Percentiles rank a stretch among this genome's conserved stretches.
These are phyloP conservation scores for Penicillium nucicola DNA, from an alignment of 495 filamentous ascomycete genomes.

Conservation along the genomic window DNA sequence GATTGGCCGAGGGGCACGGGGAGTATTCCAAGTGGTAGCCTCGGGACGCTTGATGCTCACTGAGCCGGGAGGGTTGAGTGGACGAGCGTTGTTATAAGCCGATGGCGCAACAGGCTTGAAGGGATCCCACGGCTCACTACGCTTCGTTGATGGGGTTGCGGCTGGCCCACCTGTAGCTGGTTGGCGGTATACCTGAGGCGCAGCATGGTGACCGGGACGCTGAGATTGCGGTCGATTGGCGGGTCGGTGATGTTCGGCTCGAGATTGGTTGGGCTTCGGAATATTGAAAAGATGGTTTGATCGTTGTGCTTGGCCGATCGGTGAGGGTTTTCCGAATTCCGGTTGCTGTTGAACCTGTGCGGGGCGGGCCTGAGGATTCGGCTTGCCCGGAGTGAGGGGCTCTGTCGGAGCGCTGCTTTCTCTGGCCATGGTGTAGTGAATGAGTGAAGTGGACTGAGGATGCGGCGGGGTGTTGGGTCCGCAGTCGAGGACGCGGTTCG, in stretches of 20 bases:
- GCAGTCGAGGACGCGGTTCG: too few species aligned
- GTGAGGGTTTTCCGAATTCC: conserved; percentile 60
- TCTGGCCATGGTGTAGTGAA: conserved; percentile 32
- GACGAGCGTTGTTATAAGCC: conserved; percentile 34
- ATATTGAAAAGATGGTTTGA: conserved; percentile 50
- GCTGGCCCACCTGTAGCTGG: conserved; percentile 13
- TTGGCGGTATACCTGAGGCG: conserved; percentile 18
- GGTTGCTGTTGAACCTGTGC: conserved; percentile 36
- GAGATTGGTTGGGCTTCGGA: conserved; percentile 44
- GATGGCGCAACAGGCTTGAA: conserved; percentile 44
- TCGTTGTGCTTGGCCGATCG: conserved; percentile 42
- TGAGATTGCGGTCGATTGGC: conserved; percentile 16
- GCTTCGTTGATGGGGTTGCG: conserved; percentile 22
- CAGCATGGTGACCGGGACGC: conserved; percentile 14
- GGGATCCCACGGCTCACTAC: conserved; percentile 35
- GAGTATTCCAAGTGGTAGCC: conserved; percentile 38
- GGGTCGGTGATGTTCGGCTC: conserved; percentile 49
- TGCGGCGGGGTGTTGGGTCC: neutral
- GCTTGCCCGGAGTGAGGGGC: conserved; percentile 30
- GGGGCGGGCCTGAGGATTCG: conserved; percentile 25
- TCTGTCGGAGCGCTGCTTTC: conserved; percentile 40
- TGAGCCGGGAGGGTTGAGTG: conserved; percentile 22
- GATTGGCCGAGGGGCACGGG: conserved; percentile 35
- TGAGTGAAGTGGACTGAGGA: neutral
- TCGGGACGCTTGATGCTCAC: conserved; percentile 47